Percentiles rank a stretch among this genome's conserved stretches.
These are phyloP conservation scores for Ceratobasidium sp. DNA, from an alignment of 1,284 basidiomycete species.

Conservation along the genomic window DNA sequence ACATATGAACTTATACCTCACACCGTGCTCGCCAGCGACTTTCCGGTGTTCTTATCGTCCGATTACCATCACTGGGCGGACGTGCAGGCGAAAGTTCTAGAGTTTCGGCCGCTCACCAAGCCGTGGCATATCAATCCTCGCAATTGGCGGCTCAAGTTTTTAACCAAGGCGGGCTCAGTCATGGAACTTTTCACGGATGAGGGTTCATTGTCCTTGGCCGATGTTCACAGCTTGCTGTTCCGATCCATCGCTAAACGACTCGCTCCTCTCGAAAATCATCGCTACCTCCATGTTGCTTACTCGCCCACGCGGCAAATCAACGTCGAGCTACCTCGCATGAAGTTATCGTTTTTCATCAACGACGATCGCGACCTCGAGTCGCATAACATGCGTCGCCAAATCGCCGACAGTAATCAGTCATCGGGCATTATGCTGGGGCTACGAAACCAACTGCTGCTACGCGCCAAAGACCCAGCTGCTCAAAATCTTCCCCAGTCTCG, in stretches of 20 bases:
- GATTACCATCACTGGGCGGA: conserved; percentile 42
- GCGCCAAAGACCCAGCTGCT: conserved; percentile 13
- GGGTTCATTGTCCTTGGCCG: neutral
- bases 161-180: neutral
- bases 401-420: conserved; percentile 50
- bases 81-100: neutral
- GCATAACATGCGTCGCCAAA: conserved; percentile 47
- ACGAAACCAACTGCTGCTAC: conserved; percentile 45
- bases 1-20: conserved; percentile 32
- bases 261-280: conserved; percentile 19
- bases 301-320: neutral
- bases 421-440: conserved; percentile 50
- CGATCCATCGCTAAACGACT: neutral
- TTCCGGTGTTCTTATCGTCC: conserved; percentile 18
- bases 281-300: conserved; percentile 37
- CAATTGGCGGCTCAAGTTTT: conserved; percentile 9
- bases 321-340: conserved; percentile 46
- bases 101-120: conserved; percentile 17
- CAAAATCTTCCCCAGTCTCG: conserved; percentile 46
- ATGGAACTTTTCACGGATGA: neutral
- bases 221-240: conserved; percentile 1
- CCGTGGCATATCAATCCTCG: conserved; percentile 14
- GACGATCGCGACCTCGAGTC: conserved; percentile 42
- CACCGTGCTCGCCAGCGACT: neutral
- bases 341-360: conserved; percentile 46